Conservation (phyloP, 2,329 filamentous ascomycete species). For the Clonostachys rhizophaga region DNA sequence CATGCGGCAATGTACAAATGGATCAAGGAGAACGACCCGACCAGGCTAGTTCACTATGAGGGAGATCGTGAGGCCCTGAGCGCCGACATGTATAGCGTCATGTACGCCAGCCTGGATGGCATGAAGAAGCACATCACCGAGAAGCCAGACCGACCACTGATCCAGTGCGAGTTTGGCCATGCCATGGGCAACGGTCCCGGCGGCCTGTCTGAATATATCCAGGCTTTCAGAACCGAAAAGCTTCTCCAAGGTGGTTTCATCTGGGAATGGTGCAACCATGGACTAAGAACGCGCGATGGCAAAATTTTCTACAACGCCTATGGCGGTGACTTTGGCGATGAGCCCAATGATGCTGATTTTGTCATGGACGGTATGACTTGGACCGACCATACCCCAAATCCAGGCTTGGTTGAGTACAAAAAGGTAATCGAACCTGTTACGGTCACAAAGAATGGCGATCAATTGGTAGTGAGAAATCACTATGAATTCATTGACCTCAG, state of each 20-base stretch:
- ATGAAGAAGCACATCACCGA: slow-evolving; percentile 41
- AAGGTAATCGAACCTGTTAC: slow-evolving; percentile 52
- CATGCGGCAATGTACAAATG: slow-evolving; percentile 64
- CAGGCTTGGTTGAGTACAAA: slow-evolving; percentile 51
- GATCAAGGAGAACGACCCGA: slow-evolving; percentile 51
- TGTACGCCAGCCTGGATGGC: slow-evolving; percentile 55
- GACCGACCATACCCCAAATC: slow-evolving; percentile 49
- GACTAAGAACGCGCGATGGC: slow-evolving; percentile 39
- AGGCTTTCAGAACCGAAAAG: slow-evolving; percentile 55
- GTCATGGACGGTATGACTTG: slow-evolving; percentile 57
- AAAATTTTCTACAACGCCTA: slow-evolving; percentile 48
- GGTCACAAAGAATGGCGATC: slow-evolving; percentile 25
- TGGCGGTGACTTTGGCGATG: slow-evolving; percentile 58
- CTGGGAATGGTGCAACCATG: slow-evolving; percentile 64
- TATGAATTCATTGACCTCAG: slow-evolving; percentile 42
- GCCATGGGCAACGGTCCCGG: slow-evolving; percentile 76
- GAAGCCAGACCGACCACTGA: slow-evolving; percentile 48
- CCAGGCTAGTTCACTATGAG: slow-evolving; percentile 62
- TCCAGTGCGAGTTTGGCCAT: slow-evolving; percentile 54
- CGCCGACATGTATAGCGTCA: slow-evolving; percentile 63
- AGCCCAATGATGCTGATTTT: slow-evolving; percentile 55
- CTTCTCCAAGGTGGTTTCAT: slow-evolving; percentile 63
- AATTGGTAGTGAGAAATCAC: slow-evolving; percentile 37
- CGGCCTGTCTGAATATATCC: slow-evolving; percentile 62
- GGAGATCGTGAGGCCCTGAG: slow-evolving; percentile 54